These are phyloP conservation scores for Yarrowia galli DNA, from an alignment of 1,139 yeast species.

Conservation along the genomic window DNA sequence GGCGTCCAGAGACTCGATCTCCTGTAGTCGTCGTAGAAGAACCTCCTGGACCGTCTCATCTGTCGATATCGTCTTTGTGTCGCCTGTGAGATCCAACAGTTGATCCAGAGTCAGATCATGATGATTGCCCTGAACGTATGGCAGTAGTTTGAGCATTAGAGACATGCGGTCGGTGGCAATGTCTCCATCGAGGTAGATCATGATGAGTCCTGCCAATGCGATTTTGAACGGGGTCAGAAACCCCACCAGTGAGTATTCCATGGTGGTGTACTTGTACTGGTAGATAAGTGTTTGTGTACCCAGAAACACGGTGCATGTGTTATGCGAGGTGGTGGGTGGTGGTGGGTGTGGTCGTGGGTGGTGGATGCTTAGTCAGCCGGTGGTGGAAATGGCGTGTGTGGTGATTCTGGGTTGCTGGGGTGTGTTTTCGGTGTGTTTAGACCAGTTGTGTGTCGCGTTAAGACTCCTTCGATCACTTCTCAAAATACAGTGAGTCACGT, in stretches of 20 bases:
- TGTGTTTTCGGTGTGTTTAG: neutral
- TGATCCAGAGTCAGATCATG: constrained; percentile 27
- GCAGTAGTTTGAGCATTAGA: constrained; percentile 44
- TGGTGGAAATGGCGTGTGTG: neutral
- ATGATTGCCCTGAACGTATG: constrained; percentile 43
- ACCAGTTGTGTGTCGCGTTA: too few species aligned
- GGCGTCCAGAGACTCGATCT: constrained; percentile 1
- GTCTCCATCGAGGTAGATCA: constrained; percentile 45
- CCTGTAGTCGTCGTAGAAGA: neutral
- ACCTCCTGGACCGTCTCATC: constrained; percentile 8
- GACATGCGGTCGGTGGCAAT: constrained; percentile 42
- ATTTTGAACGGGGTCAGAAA: constrained; percentile 47
- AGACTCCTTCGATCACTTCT: neutral
- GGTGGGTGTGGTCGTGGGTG: too few species aligned
- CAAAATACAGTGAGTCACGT: neutral
- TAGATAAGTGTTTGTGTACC: neutral
- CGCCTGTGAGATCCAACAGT: constrained; percentile 4
- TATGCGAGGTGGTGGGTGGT: neutral
- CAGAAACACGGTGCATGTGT: neutral
- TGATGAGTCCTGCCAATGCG: constrained; percentile 43
- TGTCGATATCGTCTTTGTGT: constrained; percentile 5
- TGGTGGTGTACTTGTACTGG: neutral
- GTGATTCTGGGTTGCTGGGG: neutral
- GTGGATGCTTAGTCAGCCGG: neutral
- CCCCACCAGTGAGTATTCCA: constrained; percentile 39